Conservation (phyloP, 2,329 filamentous ascomycete species). For the Ophidiomyces ophidiicola region DNA sequence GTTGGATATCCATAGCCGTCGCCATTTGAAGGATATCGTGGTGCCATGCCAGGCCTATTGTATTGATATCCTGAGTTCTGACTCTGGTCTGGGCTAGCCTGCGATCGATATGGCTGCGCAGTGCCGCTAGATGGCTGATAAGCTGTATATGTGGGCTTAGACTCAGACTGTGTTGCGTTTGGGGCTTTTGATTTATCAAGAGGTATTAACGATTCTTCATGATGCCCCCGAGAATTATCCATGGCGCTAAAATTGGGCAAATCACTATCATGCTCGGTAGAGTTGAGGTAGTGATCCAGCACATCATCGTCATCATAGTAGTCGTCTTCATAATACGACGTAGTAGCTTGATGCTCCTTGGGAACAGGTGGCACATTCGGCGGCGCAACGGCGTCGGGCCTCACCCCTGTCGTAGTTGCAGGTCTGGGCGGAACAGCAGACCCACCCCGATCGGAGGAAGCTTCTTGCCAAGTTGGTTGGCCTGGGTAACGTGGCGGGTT, state of each 20-base stretch:
- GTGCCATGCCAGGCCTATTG: conserved; percentile 46
- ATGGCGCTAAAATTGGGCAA: conserved; percentile 54
- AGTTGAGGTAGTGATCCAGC: conserved; percentile 42
- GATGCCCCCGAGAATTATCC: conserved; percentile 25
- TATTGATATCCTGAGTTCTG: conserved; percentile 52
- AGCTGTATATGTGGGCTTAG: conserved; percentile 24
- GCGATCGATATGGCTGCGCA: conserved; percentile 32
- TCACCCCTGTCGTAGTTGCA: conserved; percentile 20
- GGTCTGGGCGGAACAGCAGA: conserved; percentile 19
- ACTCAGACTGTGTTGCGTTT: conserved; percentile 10
- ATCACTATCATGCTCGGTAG: conserved; percentile 40
- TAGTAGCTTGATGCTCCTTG: conserved; percentile 4
- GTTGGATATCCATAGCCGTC: conserved; percentile 16
- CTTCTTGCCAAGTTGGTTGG: conserved; percentile 26
- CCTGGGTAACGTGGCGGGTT: conserved; percentile 25
- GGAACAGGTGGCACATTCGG: conserved; percentile 9
- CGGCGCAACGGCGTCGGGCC: conserved; percentile 10
- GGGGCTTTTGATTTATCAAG: conserved; percentile 24
- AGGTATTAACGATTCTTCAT: conserved; percentile 25
- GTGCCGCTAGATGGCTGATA: conserved; percentile 27
- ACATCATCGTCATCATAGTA: conserved; percentile 29
- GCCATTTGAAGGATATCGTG: conserved; percentile 12
- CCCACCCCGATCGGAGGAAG: conserved; percentile 14
- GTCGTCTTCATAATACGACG: conserved; percentile 9
- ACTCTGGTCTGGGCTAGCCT: conserved; percentile 31